phyloP scores from a whole-genome alignment of 73 alveolate genomes.

The Paramecium biaurelia region DNA sequence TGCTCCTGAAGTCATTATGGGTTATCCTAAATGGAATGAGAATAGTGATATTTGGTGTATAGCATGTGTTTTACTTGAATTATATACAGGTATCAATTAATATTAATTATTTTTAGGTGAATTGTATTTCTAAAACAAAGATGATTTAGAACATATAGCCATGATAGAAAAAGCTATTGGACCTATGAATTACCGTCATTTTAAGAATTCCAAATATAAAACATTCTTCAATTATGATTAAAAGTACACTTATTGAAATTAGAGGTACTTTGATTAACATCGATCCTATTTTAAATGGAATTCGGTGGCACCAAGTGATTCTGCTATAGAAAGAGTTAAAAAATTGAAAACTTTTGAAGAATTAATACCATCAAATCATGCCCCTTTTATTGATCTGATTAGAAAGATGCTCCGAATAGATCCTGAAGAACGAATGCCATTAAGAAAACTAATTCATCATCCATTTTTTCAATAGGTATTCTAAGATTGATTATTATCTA shows the following conservation, averaged over 20 bases:
- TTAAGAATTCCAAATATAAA: background rate
- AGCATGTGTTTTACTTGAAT: conserved; percentile 89
- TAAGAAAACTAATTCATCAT: background rate
- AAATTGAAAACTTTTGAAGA: background rate
- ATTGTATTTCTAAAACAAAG: conserved; percentile 94
- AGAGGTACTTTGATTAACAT: background rate
- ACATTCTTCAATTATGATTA: background rate
- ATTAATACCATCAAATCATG: background rate
- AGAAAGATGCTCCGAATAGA: background rate
- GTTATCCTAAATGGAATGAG: conserved; percentile 82
- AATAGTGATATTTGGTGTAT: conserved; percentile 90
- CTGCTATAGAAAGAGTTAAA: background rate
- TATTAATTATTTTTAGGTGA: conserved; percentile 76
- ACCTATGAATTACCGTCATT: conserved; percentile 47
- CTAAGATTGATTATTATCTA: background rate
- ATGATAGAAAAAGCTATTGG: conserved; percentile 94
- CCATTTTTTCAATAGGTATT: background rate
- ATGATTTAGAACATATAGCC: conserved; percentile 93
- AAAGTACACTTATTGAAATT: background rate
- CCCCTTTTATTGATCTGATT: background rate
- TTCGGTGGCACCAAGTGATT: background rate
- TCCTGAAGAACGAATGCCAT: background rate
- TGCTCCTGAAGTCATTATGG: conserved; percentile 91
- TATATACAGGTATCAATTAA: conserved; percentile 85
- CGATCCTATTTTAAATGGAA: conserved; percentile 3